A percentile compares a stretch with the other conserved stretches of the same genome.
Conservation (phyloP, 371 early-diverging fungal genomes). For the Mucor saturninus region DNA sequence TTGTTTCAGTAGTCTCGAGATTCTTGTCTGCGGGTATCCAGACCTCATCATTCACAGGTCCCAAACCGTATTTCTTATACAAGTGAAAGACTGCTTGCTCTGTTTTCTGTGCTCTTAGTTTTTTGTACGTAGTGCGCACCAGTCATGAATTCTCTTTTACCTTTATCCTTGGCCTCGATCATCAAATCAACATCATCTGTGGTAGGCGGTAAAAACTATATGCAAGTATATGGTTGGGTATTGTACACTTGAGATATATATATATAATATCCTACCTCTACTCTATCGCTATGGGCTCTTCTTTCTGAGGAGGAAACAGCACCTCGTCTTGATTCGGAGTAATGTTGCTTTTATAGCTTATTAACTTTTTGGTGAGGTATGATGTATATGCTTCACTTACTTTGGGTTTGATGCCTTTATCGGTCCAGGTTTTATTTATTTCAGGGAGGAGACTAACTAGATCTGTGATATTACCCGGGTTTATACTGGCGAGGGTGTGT, state of each 20-base stretch:
- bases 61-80: constrained; percentile 42
- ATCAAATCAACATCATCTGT: constrained; percentile 57
- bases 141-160: constrained; percentile 13
- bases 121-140: not conserved
- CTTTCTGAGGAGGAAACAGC: constrained; percentile 41
- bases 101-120: not conserved
- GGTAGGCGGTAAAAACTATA: constrained; percentile 47
- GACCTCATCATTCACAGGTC: constrained; percentile 42
- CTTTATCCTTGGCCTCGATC: constrained; percentile 64
- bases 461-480: constrained; percentile 37
- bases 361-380: not conserved
- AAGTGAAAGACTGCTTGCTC: constrained; percentile 58
- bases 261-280: constrained; percentile 10
- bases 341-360: constrained; percentile 46
- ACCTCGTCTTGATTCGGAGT: constrained; percentile 51
- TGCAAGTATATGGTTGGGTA: too few relatives aligned
- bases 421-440: constrained; percentile 49
- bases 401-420: constrained; percentile 50
- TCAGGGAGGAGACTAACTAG: constrained; percentile 30
- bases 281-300: constrained; percentile 53
- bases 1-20: constrained; percentile 26
- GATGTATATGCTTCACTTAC: constrained; percentile 14
- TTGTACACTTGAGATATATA: too few relatives aligned
- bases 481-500: constrained; percentile 27
- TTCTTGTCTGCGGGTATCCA: constrained; percentile 24